phyloP scores from a whole-genome alignment of 805 yeast genomes.

The Maudiozyma turicensis region DNA sequence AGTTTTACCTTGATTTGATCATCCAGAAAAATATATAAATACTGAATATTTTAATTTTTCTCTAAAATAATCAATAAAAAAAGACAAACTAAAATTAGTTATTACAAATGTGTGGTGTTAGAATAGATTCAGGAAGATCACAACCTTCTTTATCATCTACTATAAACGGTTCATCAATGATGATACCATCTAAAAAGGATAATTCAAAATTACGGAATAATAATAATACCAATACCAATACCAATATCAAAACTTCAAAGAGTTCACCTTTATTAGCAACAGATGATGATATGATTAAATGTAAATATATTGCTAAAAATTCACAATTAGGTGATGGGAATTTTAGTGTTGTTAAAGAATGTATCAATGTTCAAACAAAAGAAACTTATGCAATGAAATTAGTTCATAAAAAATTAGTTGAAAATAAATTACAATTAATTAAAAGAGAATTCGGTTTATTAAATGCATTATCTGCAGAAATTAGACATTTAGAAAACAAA shows the following conservation, averaged over 20 bases:
- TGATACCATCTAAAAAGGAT: no score
- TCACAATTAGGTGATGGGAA: conserved; percentile 37
- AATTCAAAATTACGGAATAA: no score
- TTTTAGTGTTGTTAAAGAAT: conserved; percentile 41
- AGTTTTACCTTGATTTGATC: no score
- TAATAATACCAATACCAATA: not conserved
- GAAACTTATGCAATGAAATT: conserved; percentile 40
- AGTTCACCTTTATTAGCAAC: conserved; percentile 8
- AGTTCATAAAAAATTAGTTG: conserved; percentile 22
- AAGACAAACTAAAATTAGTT: not conserved
- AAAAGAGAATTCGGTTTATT: conserved; percentile 55
- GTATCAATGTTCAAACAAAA: conserved; percentile 35
- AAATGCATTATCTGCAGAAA: conserved; percentile 14
- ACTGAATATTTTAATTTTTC: no score
- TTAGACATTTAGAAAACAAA: conserved; percentile 28
- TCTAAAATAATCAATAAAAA: not conserved
- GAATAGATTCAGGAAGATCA: not conserved
- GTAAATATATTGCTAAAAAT: conserved; percentile 24
- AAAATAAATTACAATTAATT: conserved; percentile 31
- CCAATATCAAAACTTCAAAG: not conserved
- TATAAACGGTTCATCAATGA: not conserved
- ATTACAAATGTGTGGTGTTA: not conserved
- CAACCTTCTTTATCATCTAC: not conserved
- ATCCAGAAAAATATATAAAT: no score
- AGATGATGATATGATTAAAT: conserved; percentile 12